phyloP scores from a whole-genome alignment of 2,329 filamentous ascomycete genomes.

The Periconia sp. region DNA sequence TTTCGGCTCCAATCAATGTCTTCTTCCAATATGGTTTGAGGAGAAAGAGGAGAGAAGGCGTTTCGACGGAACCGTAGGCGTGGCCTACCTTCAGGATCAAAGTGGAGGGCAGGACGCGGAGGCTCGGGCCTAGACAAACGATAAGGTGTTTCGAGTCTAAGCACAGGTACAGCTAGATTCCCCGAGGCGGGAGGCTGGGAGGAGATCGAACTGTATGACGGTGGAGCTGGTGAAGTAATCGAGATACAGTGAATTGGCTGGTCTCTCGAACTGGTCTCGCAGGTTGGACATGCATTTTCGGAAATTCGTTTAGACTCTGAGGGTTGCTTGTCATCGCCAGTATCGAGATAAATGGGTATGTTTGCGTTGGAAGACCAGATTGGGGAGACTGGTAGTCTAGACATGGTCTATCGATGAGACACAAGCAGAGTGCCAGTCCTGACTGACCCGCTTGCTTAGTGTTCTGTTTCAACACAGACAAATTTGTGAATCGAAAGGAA shows the following conservation, averaged over 20 bases:
- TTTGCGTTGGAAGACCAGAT: slow-evolving; percentile 9
- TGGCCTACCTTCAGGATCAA: slow-evolving; percentile 10
- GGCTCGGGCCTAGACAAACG: slow-evolving; percentile 2
- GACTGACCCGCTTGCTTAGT: neutral
- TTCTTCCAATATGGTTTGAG: neutral
- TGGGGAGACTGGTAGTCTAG: slow-evolving; percentile 6
- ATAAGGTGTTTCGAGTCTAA: slow-evolving; percentile 8
- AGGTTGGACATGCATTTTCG: slow-evolving; percentile 12
- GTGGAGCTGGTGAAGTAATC: slow-evolving; percentile 7
- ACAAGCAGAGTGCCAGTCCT: slow-evolving; percentile 6
- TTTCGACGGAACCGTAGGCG: slow-evolving; percentile 14
- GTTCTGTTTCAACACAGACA: neutral
- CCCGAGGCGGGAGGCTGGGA: neutral
- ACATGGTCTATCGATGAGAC: slow-evolving; percentile 1
- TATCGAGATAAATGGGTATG: slow-evolving; percentile 16
- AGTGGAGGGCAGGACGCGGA: slow-evolving; percentile 7
- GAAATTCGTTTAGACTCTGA: neutral
- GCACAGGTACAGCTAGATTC: slow-evolving; percentile 10
- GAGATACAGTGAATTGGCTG: slow-evolving; percentile 16
- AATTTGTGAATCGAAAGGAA: neutral
- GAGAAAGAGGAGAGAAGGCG: slow-evolving; percentile 14
- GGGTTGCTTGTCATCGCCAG: neutral
- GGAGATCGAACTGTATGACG: slow-evolving; percentile 8
- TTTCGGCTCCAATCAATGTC: slow-evolving; percentile 7
- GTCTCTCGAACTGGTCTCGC: slow-evolving; percentile 12